Conservation (phyloP, 331 rosid genomes). For the Malus hybrid region DNA sequence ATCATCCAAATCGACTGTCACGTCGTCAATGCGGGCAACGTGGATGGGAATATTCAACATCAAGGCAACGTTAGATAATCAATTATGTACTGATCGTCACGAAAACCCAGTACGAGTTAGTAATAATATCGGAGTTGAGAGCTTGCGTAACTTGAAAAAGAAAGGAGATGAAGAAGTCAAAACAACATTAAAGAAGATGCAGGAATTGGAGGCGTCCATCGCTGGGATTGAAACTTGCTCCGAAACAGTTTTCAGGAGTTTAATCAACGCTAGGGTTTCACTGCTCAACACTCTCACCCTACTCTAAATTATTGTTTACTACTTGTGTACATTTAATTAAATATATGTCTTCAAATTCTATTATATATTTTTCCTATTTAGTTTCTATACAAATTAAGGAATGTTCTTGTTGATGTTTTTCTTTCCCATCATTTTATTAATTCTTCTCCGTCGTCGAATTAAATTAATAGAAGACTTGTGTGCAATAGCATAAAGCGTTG, state of each 20-base stretch:
- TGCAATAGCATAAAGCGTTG: not conserved
- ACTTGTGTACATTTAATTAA: not conserved
- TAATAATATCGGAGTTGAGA: constrained; percentile 5
- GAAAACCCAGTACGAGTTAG: constrained; percentile 3
- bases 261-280: constrained; percentile 61
- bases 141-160: constrained; percentile 33
- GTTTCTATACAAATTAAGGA: not conserved
- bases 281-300: constrained; percentile 52
- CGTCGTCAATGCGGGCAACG: not conserved
- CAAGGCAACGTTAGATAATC: not conserved
- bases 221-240: constrained; percentile 38
- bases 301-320: not conserved
- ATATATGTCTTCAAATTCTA: too few relatives aligned
- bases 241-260: constrained; percentile 52
- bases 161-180: constrained; percentile 55
- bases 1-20: not conserved
- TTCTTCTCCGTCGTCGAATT: not conserved
- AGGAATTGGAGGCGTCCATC: constrained; percentile 42
- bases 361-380: not conserved
- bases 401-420: not conserved
- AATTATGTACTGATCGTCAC: not conserved
- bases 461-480: constrained; percentile 6
- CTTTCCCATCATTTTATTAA: not conserved
- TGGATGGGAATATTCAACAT: not conserved
- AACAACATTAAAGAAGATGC: constrained; percentile 49